Conservation (phyloP, 768 basidiomycete genomes). For the Paxillus involutus region DNA sequence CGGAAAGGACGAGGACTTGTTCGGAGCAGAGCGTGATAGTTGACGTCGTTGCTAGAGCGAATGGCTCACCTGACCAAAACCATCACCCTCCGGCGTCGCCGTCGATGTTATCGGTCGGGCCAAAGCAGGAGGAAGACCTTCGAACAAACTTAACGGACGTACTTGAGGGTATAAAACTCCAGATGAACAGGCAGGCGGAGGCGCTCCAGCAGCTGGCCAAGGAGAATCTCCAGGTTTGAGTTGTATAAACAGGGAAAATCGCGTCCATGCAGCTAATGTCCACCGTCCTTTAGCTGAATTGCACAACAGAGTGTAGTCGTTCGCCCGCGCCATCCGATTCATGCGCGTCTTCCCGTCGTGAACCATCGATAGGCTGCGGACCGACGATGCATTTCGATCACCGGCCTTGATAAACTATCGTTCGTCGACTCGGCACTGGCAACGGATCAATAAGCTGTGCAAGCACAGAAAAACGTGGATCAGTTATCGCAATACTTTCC, state of each 20-base stretch:
- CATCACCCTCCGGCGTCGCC: constrained; percentile 10
- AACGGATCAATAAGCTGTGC: not conserved
- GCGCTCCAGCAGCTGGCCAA: constrained; percentile 42
- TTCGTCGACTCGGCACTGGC: not conserved
- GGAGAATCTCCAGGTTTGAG: constrained; percentile 48
- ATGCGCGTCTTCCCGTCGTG: constrained; percentile 11
- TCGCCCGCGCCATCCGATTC: constrained; percentile 15
- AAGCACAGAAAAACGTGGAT: not conserved
- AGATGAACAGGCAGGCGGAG: constrained; percentile 49
- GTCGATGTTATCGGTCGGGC: constrained; percentile 10
- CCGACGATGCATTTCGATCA: not conserved
- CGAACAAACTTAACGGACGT: constrained; percentile 32
- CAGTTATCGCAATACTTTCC: not conserved
- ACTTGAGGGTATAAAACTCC: constrained; percentile 46
- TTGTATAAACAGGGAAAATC: not conserved
- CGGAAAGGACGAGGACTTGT: constrained; percentile 11
- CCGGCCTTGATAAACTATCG: not conserved
- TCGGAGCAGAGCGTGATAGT: constrained; percentile 11
- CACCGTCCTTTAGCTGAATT: constrained; percentile 14
- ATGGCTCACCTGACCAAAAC: constrained; percentile 10
- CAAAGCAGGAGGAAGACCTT: constrained; percentile 17
- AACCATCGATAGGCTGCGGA: constrained; percentile 5
- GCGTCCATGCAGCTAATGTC: not conserved
- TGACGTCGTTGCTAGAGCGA: constrained; percentile 6
- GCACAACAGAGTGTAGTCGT: constrained; percentile 9